A percentile compares a stretch with the other conserved stretches of the same genome.
Evolutionary conservation across 2,329 filamentous ascomycete genomes (phyloP).

Genomic region (Fusarium sp.): DNA sequence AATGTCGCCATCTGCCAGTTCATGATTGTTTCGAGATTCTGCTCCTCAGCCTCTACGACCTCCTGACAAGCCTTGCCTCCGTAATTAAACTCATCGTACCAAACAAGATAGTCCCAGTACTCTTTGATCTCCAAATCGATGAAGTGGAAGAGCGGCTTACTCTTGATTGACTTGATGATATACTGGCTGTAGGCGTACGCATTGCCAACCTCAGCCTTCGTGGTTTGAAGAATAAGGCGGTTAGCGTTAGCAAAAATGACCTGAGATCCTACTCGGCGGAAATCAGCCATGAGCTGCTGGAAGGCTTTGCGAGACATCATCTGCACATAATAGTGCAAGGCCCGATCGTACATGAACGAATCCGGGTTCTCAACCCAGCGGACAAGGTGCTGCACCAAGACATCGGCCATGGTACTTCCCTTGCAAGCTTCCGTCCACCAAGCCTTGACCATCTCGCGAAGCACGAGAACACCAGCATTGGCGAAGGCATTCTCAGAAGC

Average conservation of each 20-base stretch:
- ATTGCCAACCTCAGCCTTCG: constrained; percentile 95
- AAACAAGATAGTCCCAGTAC: constrained; percentile 99
- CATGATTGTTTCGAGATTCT: constrained; percentile 92
- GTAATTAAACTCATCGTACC: constrained; percentile 99
- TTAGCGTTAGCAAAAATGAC: constrained; percentile 95
- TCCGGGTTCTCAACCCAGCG: constrained; percentile 96
- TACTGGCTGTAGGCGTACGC: constrained; percentile 98
- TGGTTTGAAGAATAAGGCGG: constrained; percentile 91
- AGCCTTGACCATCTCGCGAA: constrained; percentile 97
- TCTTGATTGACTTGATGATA: constrained; percentile 96
- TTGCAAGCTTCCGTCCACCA: constrained; percentile 97
- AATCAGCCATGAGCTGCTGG: constrained; percentile 96
- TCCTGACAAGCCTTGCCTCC: constrained; percentile 91
- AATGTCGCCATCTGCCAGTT: constrained; percentile 98
- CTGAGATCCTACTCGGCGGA: constrained; percentile 92
- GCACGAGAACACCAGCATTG: constrained; percentile 87
- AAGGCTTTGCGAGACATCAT: constrained; percentile 99
- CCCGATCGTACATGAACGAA: constrained; percentile 94
- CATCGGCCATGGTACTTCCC: constrained; percentile 93
- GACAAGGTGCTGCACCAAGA: constrained; percentile 96
- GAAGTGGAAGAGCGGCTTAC: constrained; percentile 95
- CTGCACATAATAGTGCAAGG: constrained; percentile 96
- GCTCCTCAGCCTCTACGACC: constrained; percentile 78
- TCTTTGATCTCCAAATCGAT: constrained; percentile 97
- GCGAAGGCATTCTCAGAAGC: constrained; percentile 92